These are phyloP conservation scores for Lipomyces starkeyi DNA, from an alignment of 805 yeast genomes.

Conservation along the genomic window DNA sequence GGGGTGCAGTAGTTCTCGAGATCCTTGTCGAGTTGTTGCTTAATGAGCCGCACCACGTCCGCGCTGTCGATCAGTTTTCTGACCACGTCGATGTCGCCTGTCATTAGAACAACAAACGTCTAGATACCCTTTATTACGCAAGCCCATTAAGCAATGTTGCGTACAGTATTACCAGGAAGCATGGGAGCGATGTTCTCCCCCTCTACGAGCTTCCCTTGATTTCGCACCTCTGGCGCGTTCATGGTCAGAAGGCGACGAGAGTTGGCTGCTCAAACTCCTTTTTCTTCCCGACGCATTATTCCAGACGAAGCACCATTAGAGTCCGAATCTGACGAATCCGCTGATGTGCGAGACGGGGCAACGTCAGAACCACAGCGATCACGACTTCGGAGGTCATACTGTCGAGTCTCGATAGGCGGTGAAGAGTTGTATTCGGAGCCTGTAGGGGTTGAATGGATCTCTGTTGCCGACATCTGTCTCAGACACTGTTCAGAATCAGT, in stretches of 20 bases:
- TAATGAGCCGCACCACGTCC: background rate
- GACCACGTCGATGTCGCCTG: too few species aligned
- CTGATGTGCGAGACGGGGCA: slow-evolving; percentile 7
- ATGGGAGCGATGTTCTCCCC: background rate
- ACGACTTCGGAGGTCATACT: background rate
- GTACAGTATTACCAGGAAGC: slow-evolving; percentile 3
- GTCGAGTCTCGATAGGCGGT: background rate
- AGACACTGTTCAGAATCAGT: too few species aligned
- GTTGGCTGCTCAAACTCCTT: slow-evolving; percentile 4
- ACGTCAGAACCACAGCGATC: background rate
- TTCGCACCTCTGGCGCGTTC: slow-evolving; percentile 1
- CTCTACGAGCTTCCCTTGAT: background rate
- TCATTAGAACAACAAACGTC: slow-evolving; percentile 9
- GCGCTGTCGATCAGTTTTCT: too few species aligned
- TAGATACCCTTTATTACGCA: background rate
- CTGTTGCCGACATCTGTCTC: too few species aligned
- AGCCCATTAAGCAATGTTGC: slow-evolving; percentile 8
- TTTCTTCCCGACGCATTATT: slow-evolving; percentile 1
- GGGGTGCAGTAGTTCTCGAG: slow-evolving; percentile 4
- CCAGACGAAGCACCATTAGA: background rate
- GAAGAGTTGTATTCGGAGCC: too few species aligned
- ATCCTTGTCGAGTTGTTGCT: slow-evolving; percentile 5
- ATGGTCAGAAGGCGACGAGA: background rate
- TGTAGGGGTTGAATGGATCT: too few species aligned
- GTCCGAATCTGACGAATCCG: slow-evolving; percentile 5